Percentiles rank a stretch among this genome's conserved stretches.
Evolutionary conservation across 129 eudicot genomes (phyloP).

Genomic region (Helichrysum umbraculigerum): DNA sequence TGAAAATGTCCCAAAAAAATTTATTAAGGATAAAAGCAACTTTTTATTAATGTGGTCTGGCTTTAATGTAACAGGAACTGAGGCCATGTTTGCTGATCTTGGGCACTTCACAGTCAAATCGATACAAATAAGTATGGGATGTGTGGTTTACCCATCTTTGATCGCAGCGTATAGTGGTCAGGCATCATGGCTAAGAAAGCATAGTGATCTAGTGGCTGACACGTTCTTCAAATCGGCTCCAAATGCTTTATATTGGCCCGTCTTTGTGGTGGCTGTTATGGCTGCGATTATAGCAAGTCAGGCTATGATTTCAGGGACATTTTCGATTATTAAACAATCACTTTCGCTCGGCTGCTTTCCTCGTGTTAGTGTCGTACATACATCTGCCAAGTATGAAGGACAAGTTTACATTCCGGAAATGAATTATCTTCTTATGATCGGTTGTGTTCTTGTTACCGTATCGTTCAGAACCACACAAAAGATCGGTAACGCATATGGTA

Average conservation of each 20-base stretch:
- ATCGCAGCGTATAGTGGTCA: slow-evolving; percentile 65
- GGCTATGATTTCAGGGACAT: slow-evolving; percentile 81
- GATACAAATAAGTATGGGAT: slow-evolving; percentile 76
- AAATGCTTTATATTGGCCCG: slow-evolving; percentile 67
- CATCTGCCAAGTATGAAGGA: slow-evolving; percentile 68
- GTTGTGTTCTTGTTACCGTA: slow-evolving; percentile 67
- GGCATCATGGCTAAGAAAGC: slow-evolving; percentile 57
- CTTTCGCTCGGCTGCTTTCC: slow-evolving; percentile 85
- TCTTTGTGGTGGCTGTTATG: slow-evolving; percentile 68
- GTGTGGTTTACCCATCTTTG: slow-evolving; percentile 67
- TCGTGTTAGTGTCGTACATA: slow-evolving; percentile 72
- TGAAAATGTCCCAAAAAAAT: no score
- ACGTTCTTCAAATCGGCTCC: slow-evolving; percentile 69
- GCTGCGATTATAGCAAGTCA: slow-evolving; percentile 88
- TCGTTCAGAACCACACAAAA: slow-evolving; percentile 53
- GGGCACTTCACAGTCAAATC: slow-evolving; percentile 80
- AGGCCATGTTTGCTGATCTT: slow-evolving; percentile 82
- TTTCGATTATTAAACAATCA: slow-evolving; percentile 76
- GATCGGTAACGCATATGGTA: slow-evolving; percentile 91
- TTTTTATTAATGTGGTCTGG: no score
- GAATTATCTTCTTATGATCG: slow-evolving; percentile 72
- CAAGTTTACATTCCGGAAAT: slow-evolving; percentile 83
- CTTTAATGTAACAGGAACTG: slow-evolving; percentile 50
- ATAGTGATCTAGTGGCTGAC: slow-evolving; percentile 32
- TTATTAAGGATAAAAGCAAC: no score